Percentiles rank a stretch among this genome's conserved stretches.
These are phyloP conservation scores for Torulaspora maleeae DNA, from an alignment of 805 yeast species.

Conservation along the genomic window DNA sequence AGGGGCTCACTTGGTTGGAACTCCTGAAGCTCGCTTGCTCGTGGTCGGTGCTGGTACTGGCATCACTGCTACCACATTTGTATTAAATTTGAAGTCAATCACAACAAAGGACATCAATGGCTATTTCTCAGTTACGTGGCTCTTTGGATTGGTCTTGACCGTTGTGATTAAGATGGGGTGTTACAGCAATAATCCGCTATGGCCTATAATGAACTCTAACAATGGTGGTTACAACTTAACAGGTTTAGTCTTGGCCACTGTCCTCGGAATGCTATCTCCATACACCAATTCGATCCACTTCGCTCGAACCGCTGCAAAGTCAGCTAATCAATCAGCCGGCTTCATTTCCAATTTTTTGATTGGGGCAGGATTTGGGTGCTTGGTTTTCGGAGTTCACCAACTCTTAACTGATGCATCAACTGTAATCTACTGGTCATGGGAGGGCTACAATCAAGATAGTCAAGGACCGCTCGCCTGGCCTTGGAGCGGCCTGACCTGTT, in stretches of 20 bases:
- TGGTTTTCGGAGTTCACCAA: constrained; percentile 66
- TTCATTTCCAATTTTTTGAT: constrained; percentile 19
- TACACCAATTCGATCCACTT: constrained; percentile 25
- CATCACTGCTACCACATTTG: constrained; percentile 57
- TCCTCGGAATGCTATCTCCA: constrained; percentile 62
- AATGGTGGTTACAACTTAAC: constrained; percentile 83
- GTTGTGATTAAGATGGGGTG: constrained; percentile 69
- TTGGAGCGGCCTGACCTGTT: constrained; percentile 59
- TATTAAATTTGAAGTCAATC: constrained; percentile 45
- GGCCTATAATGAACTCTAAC: constrained; percentile 86
- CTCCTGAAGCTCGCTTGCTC: constrained; percentile 68
- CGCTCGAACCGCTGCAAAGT: constrained; percentile 14
- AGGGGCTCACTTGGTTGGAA: constrained; percentile 64
- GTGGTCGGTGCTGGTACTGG: constrained; percentile 62
- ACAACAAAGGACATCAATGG: constrained; percentile 28
- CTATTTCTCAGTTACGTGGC: constrained; percentile 26
- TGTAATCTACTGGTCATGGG: constrained; percentile 93
- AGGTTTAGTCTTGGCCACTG: constrained; percentile 44
- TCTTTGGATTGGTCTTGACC: constrained; percentile 66
- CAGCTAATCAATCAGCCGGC: neutral
- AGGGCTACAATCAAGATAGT: constrained; percentile 81
- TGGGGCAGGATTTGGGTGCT: constrained; percentile 69
- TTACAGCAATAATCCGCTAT: constrained; percentile 86
- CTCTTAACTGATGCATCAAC: constrained; percentile 80
- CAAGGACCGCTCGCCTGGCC: constrained; percentile 76